Evolutionary conservation across 1,284 basidiomycete genomes (phyloP), one percentile per base, ranked within the genome.

Genomic region (Clitocybe nebularis): DNA sequence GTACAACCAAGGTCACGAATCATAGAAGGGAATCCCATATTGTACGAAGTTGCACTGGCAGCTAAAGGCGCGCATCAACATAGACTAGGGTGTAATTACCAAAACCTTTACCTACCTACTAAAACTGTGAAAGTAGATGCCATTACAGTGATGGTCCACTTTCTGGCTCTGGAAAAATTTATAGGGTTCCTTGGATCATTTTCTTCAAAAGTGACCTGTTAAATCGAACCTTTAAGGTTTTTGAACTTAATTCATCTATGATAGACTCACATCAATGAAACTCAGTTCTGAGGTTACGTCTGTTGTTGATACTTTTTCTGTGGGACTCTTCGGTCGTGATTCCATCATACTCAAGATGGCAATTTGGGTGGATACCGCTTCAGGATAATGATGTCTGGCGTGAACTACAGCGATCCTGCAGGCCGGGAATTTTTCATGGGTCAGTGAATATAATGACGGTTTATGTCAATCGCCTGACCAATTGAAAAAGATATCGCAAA

Each of bases 1-100:
- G 75, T 80, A 44, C 77, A 76, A 24, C 75, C 68, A 10, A 89
- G 63, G 49, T 88, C 84, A n/a, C 61, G 62, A 11, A 65, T 74
- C 84, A 89, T 87, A 2, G 75, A 75, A 1, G 66, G 58, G 45
- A 74, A 79, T 40, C 70, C 84, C 61, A 73, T 66, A 17, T 74
- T 74, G 53, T 82, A 89, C 1, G 79, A 69, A 0, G 74, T 69
- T 1, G 74, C 65, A 2, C 72, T 67, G 5, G 74, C 68, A 5
- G 81, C 82, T 77, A 57, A 26, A 38, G 36, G 41, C 39, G 26
- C 6, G 8, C 29, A n/a, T 29, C 43, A 7, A 19, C 25, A 39
- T 47, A 41, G 28, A 28, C 14, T 13, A 10, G 28, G 21, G 16
- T 11, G 24, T 16, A 32, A 9, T 14, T 8, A 13, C 11, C 17